Conservation (phyloP, 306 rosid genomes). For the Cajanus cajan region DNA sequence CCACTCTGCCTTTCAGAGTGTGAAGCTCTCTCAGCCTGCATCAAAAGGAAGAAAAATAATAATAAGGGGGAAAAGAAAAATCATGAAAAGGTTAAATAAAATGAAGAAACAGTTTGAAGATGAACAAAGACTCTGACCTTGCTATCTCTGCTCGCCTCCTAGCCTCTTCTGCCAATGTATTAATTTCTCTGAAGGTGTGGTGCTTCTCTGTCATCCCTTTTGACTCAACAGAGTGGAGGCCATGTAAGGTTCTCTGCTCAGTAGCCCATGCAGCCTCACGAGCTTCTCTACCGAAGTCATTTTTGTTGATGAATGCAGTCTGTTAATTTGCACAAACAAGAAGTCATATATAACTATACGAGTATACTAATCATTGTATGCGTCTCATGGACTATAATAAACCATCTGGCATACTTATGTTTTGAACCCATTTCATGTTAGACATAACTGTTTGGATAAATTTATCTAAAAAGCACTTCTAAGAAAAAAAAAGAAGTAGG, state of each 20-base stretch:
- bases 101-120: constrained; percentile 9
- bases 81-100: not conserved
- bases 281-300: constrained; percentile 69
- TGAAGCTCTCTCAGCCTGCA: constrained; percentile 82
- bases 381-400: not conserved
- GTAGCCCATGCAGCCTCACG: constrained; percentile 77
- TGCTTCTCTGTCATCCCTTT: constrained; percentile 47
- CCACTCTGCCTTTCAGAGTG: constrained; percentile 74
- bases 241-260: constrained; percentile 72
- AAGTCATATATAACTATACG: not conserved
- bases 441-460: too few species aligned
- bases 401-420: not conserved
- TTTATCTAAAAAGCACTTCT: too few species aligned
- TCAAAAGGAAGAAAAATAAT: not conserved
- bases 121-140: constrained; percentile 43
- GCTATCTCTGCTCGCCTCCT: constrained; percentile 73
- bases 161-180: constrained; percentile 75
- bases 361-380: constrained; percentile 2
- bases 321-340: constrained; percentile 36
- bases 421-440: not conserved
- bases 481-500: too few species aligned
- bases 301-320: constrained; percentile 73
- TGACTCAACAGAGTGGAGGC: constrained; percentile 45
- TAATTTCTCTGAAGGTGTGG: constrained; percentile 58
- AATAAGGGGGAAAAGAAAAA: not conserved